Conservation (phyloP, 176 grass and related monocot genomes). For the Cocos nucifera region DNA sequence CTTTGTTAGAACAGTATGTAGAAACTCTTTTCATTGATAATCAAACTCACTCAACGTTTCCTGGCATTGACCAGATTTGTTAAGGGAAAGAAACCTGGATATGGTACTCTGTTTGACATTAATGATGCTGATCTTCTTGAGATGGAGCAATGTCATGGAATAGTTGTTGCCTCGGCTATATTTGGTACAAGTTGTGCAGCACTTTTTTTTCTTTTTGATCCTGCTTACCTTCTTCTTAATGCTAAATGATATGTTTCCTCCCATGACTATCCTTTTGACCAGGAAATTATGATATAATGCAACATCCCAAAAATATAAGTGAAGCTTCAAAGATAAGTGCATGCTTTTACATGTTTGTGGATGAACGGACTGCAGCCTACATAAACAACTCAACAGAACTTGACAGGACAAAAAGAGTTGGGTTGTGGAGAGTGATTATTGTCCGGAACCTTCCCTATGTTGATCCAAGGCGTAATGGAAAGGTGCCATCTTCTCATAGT, state of each 20-base stretch:
- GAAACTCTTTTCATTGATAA: too few species aligned
- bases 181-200: constrained; percentile 15
- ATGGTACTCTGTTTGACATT: constrained; percentile 20
- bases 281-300: constrained; percentile 99
- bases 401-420: constrained; percentile 50
- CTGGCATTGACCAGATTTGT: constrained; percentile 12
- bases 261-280: constrained; percentile 20
- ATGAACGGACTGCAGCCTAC: constrained; percentile 79
- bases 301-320: constrained; percentile 85
- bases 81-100: constrained; percentile 27
- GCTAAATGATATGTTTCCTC: neutral
- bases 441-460: constrained; percentile 82
- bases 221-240: neutral
- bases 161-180: constrained; percentile 24
- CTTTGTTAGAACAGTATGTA: neutral
- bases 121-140: constrained; percentile 13
- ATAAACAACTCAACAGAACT: constrained; percentile 59
- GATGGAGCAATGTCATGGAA: constrained; percentile 19
- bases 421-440: constrained; percentile 71
- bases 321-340: constrained; percentile 53
- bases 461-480: constrained; percentile 88
- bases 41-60: neutral
- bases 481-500: constrained; percentile 33
- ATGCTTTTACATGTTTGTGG: constrained; percentile 99
- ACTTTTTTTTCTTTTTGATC: neutral